These are phyloP conservation scores for Amanita polypyramis DNA, from an alignment of 768 basidiomycete species.

Conservation along the genomic window DNA sequence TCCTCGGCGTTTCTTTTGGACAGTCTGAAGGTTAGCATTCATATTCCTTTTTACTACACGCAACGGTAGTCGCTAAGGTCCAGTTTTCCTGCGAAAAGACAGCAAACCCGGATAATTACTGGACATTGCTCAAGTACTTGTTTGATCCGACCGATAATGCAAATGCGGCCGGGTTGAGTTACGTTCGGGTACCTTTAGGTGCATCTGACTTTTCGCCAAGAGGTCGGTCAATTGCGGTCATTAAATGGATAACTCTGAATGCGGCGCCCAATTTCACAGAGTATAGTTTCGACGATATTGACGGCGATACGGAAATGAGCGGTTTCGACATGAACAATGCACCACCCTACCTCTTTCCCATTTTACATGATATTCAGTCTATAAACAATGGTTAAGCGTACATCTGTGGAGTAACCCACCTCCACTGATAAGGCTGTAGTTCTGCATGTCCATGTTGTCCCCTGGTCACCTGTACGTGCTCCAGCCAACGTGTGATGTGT, in stretches of 20 bases:
- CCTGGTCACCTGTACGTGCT: conserved; percentile 62
- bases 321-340: conserved; percentile 48
- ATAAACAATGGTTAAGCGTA: conserved; percentile 33
- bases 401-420: conserved; percentile 10
- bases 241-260: conserved; percentile 1
- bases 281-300: conserved; percentile 56
- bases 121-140: conserved; percentile 43
- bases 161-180: conserved; percentile 55
- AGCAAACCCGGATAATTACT: conserved; percentile 47
- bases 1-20: conserved; percentile 53
- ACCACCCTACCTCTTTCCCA: conserved; percentile 54
- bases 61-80: not conserved
- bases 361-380: conserved; percentile 50
- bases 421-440: conserved; percentile 7
- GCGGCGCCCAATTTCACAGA: conserved; percentile 19
- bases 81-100: conserved; percentile 20
- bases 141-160: conserved; percentile 54
- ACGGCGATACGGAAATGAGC: conserved; percentile 46
- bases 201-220: conserved; percentile 62
- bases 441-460: conserved; percentile 45
- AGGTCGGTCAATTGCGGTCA: conserved; percentile 19
- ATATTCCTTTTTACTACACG: not conserved
- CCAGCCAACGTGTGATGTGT: not conserved
- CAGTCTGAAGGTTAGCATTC: conserved; percentile 47
- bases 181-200: conserved; percentile 59